Evolutionary conservation across 2,329 filamentous ascomycete genomes (phyloP).

Genomic region (Drechmeria coniospora): DNA sequence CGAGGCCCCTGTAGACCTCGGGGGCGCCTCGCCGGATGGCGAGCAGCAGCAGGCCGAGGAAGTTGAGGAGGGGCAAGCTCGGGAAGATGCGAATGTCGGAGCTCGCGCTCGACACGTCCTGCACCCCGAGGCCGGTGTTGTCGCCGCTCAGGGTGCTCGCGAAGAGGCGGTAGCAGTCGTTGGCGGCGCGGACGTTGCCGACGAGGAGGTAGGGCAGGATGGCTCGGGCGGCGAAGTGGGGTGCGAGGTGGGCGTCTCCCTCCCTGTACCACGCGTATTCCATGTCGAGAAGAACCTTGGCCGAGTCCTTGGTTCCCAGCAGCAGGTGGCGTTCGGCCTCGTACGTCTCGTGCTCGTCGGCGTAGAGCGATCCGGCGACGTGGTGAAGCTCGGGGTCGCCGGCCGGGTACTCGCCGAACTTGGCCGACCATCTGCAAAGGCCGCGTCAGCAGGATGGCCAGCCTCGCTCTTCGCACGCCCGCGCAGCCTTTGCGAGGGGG

Average conservation of each 20-base stretch:
- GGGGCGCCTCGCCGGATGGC: conserved; percentile 63
- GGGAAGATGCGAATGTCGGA: conserved; percentile 74
- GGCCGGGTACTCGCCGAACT: conserved; percentile 71
- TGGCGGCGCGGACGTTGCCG: conserved; percentile 81
- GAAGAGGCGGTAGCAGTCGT: conserved; percentile 60
- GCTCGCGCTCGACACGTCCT: conserved; percentile 62
- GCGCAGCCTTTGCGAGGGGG: too few relatives aligned
- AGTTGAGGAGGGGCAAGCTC: conserved; percentile 86
- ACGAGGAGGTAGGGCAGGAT: conserved; percentile 82
- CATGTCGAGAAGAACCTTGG: conserved; percentile 63
- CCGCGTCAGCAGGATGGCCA: conserved; percentile 2
- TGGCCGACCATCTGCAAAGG: conserved; percentile 56
- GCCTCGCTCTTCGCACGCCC: too few relatives aligned
- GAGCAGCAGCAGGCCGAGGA: conserved; percentile 70
- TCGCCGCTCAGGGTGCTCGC: conserved; percentile 23
- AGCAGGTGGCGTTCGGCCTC: conserved; percentile 85
- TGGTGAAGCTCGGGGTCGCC: conserved; percentile 93
- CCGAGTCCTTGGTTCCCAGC: conserved; percentile 77
- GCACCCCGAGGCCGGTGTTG: conserved; percentile 45
- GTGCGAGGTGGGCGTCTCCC: conserved; percentile 75
- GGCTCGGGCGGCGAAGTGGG: conserved; percentile 71
- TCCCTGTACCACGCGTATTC: conserved; percentile 91
- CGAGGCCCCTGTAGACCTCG: conserved; percentile 72
- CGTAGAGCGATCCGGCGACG: conserved; percentile 73
- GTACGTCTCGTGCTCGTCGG: conserved; percentile 85